Evolutionary conservation across 2,329 filamentous ascomycete species (phyloP).

Genomic region (Colletotrichum coccodes): DNA sequence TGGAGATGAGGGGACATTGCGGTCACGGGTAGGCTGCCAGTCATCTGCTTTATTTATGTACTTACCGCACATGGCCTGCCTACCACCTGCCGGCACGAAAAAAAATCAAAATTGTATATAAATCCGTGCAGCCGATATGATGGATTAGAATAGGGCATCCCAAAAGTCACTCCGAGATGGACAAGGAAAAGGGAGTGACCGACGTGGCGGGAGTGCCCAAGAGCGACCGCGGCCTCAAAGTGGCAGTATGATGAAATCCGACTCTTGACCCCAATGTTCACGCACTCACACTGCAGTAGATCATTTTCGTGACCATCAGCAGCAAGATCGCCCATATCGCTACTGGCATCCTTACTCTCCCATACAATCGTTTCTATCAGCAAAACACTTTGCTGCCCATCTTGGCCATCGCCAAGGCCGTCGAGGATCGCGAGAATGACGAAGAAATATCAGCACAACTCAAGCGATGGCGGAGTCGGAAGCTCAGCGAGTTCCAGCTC

Average conservation of each 20-base stretch:
- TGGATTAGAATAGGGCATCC: background rate
- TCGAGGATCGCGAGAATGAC: slow-evolving; percentile 24
- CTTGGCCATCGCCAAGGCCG: slow-evolving; percentile 32
- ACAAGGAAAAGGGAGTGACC: slow-evolving; percentile 9
- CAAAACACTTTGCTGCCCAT: slow-evolving; percentile 39
- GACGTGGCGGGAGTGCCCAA: slow-evolving; percentile 17
- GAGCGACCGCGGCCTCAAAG: slow-evolving; percentile 14
- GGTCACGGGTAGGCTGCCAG: slow-evolving; percentile 24
- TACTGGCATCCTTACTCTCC: slow-evolving; percentile 36
- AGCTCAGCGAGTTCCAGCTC: slow-evolving; percentile 38
- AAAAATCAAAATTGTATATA: slow-evolving; percentile 8
- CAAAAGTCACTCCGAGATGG: background rate
- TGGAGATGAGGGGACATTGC: slow-evolving; percentile 1
- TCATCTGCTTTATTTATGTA: slow-evolving; percentile 21
- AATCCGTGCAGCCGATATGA: background rate
- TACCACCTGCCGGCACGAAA: slow-evolving; percentile 4
- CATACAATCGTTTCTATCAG: slow-evolving; percentile 40
- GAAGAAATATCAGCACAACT: slow-evolving; percentile 34
- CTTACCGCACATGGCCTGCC: background rate
- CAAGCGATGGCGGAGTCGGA: slow-evolving; percentile 35
- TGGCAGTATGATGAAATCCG: slow-evolving; percentile 7
- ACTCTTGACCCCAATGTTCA: background rate
- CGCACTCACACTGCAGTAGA: slow-evolving; percentile 17
- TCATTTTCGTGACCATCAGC: slow-evolving; percentile 14
- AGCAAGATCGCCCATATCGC: slow-evolving; percentile 24